Evolutionary conservation across 75 land plant species (phyloP).

Genomic region (Selaginella moellendorffii): DNA sequence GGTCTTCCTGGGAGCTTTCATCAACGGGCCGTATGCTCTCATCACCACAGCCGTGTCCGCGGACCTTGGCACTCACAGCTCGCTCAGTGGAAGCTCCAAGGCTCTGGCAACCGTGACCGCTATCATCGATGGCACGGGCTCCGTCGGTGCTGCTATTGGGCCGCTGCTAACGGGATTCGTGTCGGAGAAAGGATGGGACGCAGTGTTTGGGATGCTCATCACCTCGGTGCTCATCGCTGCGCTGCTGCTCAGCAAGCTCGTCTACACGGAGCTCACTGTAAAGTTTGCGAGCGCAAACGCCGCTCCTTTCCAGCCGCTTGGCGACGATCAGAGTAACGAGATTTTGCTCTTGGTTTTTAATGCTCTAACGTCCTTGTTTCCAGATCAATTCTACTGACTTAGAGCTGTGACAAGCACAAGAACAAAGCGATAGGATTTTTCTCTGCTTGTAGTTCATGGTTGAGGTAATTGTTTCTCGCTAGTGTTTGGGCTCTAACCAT

Average conservation of each 20-base stretch:
- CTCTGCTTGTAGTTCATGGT: too few species aligned
- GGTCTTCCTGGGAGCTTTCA: conserved; percentile 56
- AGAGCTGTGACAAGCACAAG: too few species aligned
- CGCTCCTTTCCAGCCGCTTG: background rate
- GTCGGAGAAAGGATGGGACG: background rate
- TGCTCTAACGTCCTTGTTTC: too few species aligned
- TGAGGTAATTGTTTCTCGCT: too few species aligned
- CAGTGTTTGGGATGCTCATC: background rate
- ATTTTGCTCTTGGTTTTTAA: too few species aligned
- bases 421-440: too few species aligned
- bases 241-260: background rate
- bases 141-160: conserved; percentile 76
- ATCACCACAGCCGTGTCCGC: conserved; percentile 89
- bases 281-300: background rate
- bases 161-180: conserved; percentile 40
- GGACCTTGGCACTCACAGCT: conserved; percentile 73
- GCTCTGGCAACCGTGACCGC: conserved; percentile 86
- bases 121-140: conserved; percentile 84
- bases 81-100: conserved; percentile 53
- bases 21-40: conserved; percentile 80
- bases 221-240: background rate
- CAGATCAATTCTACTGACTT: too few species aligned
- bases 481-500: too few species aligned
- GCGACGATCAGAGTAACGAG: background rate
- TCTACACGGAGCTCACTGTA: background rate